Evolutionary conservation across 768 basidiomycete species (phyloP).

Genomic region (Favolaschia claudopus): DNA sequence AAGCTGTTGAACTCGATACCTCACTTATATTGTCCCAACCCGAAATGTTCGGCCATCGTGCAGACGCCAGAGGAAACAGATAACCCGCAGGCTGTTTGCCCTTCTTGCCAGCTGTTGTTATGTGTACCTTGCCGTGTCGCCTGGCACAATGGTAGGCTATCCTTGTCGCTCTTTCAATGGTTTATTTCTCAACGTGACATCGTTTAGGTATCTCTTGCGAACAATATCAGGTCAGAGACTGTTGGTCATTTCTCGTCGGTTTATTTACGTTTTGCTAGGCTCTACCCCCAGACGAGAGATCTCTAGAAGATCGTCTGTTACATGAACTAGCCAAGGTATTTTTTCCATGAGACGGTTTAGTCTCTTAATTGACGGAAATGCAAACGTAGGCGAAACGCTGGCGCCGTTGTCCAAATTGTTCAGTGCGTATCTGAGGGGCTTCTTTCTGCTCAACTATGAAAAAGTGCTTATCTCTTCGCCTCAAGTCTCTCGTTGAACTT

Average conservation of each 20-base stretch:
- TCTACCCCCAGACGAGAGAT: conserved; percentile 44
- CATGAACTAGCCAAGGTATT: conserved; percentile 42
- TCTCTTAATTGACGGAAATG: not conserved
- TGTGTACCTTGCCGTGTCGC: conserved; percentile 43
- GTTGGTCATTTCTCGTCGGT: not conserved
- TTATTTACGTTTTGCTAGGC: conserved; percentile 31
- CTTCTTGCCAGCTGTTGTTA: conserved; percentile 39
- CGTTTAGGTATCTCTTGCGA: conserved; percentile 38
- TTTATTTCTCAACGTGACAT: not conserved
- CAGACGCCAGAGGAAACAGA: conserved; percentile 42
- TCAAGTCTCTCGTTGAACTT: conserved; percentile 37
- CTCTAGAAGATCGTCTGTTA: conserved; percentile 46
- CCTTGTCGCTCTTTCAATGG: not conserved
- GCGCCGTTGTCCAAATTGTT: conserved; percentile 47
- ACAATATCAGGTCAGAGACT: conserved; percentile 35
- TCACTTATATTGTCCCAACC: conserved; percentile 46
- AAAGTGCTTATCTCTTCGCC: not conserved
- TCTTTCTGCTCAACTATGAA: too few relatives aligned
- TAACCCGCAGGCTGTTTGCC: conserved; percentile 42
- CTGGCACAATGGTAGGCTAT: conserved; percentile 43
- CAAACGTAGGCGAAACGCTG: conserved; percentile 42
- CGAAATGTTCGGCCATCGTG: conserved; percentile 44
- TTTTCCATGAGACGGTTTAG: not conserved
- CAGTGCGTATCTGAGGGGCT: conserved; percentile 24
- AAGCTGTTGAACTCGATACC: conserved; percentile 44